These are phyloP conservation scores for Paramecium pentaurelia DNA, from an alignment of 73 alveolate genomes.

Conservation along the genomic window DNA sequence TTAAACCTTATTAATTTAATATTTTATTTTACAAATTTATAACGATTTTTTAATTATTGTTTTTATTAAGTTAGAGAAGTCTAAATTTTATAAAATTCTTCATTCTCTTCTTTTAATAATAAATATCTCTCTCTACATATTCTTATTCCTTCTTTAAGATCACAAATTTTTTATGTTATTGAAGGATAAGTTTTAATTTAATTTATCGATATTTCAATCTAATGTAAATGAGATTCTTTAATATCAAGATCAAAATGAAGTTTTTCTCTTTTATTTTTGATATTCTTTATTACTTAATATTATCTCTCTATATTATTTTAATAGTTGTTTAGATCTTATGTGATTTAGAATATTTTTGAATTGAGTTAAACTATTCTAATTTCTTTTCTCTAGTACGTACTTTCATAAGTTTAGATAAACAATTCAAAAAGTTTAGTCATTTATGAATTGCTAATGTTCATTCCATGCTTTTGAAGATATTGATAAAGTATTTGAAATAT, in stretches of 20 bases:
- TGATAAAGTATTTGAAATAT: neutral
- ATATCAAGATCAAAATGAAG: neutral
- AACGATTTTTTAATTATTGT: neutral
- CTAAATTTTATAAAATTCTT: neutral
- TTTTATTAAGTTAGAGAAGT: neutral
- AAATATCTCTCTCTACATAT: neutral
- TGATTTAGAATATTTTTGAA: neutral
- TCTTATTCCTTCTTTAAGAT: neutral
- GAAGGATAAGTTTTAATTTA: neutral
- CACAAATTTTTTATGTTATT: neutral
- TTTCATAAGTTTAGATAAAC: neutral
- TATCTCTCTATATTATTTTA: neutral
- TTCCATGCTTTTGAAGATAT: neutral
- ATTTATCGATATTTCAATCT: neutral
- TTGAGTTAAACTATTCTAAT: neutral
- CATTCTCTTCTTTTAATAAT: neutral
- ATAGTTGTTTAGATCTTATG: neutral
- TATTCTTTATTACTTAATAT: neutral
- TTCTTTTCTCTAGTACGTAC: neutral
- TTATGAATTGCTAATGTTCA: neutral
- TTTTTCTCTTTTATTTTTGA: neutral
- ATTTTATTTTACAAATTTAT: neutral
- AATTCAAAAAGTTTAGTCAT: neutral
- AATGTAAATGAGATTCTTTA: neutral
- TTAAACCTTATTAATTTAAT: neutral